A percentile compares a stretch with the other conserved stretches of the same genome.
These are phyloP conservation scores for Trametes cubensis DNA, from an alignment of 768 basidiomycete genomes.

Conservation along the genomic window DNA sequence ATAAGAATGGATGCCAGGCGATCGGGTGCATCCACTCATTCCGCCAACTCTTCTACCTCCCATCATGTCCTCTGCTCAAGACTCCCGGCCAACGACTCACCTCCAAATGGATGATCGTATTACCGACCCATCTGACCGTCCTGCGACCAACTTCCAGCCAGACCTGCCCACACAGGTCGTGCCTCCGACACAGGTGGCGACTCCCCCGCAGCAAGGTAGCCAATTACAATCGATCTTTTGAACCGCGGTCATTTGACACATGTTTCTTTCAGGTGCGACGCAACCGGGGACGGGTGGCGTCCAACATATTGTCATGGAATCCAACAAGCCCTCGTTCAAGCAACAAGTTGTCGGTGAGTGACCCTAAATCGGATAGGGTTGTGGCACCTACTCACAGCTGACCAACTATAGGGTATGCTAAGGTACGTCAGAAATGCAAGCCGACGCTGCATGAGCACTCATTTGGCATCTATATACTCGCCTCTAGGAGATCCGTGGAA, in stretches of 20 bases:
- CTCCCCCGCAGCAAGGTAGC: conserved; percentile 21
- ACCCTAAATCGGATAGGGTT: too few relatives aligned
- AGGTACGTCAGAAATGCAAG: background rate
- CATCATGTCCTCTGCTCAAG: conserved; percentile 10
- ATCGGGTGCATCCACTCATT: background rate
- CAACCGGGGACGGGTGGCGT: conserved; percentile 15
- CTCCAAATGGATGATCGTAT: background rate
- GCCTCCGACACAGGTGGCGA: conserved; percentile 10
- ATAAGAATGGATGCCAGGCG: background rate
- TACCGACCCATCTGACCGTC: background rate
- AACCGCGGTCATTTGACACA: background rate
- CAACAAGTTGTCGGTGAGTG: conserved; percentile 21
- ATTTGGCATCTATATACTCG: background rate
- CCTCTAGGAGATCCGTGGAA: conserved; percentile 20
- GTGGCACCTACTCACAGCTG: background rate
- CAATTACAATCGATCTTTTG: background rate
- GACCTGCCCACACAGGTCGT: conserved; percentile 5
- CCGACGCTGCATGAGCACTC: background rate
- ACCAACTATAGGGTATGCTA: conserved; percentile 10
- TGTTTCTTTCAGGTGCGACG: conserved; percentile 6
- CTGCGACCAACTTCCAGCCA: conserved; percentile 13
- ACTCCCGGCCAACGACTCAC: conserved; percentile 2
- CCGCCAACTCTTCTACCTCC: background rate
- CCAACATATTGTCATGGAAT: conserved; percentile 9
- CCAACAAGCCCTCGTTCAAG: conserved; percentile 15